Conservation (phyloP, 2,329 filamentous ascomycete species). For the Microsporum audouinii region DNA sequence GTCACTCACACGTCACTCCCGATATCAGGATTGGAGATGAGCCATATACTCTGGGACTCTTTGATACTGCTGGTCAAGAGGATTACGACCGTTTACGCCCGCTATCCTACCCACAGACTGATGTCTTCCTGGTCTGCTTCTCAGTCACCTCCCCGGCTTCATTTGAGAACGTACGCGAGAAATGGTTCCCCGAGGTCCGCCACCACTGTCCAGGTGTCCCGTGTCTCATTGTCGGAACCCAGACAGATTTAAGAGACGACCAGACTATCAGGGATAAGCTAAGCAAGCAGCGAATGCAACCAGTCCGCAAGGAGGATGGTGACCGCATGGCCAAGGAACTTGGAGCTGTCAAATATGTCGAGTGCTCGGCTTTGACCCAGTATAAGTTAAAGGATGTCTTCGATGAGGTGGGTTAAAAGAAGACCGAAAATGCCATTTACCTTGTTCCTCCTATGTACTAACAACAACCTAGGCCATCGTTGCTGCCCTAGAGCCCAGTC, state of each 20-base stretch:
- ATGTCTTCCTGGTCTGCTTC: conserved; percentile 98
- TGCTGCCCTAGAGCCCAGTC: conserved; percentile 75
- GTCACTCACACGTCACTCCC: background rate
- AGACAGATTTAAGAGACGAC: conserved; percentile 91
- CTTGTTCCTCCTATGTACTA: conserved; percentile 16
- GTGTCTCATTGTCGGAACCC: conserved; percentile 93
- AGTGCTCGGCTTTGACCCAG: conserved; percentile 95
- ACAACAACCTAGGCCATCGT: conserved; percentile 64
- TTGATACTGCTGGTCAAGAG: conserved; percentile 98
- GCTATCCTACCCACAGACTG: conserved; percentile 94
- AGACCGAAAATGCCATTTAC: background rate
- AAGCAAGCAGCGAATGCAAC: conserved; percentile 88
- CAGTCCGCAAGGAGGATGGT: conserved; percentile 83
- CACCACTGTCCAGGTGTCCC: conserved; percentile 97
- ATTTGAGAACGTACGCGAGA: conserved; percentile 98
- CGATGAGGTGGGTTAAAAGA: conserved; percentile 63
- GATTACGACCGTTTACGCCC: conserved; percentile 97
- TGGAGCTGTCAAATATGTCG: conserved; percentile 97
- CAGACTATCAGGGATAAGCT: conserved; percentile 79
- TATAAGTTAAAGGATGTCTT: conserved; percentile 99
- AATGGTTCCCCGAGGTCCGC: conserved; percentile 97
- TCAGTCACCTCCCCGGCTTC: conserved; percentile 94
- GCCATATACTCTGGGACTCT: conserved; percentile 91
- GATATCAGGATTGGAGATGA: conserved; percentile 85
- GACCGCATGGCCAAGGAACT: conserved; percentile 94